Percentiles rank a stretch among this genome's conserved stretches.
phyloP scores from a whole-genome alignment of 495 filamentous ascomycete species.

The Aspergillus baeticus region DNA sequence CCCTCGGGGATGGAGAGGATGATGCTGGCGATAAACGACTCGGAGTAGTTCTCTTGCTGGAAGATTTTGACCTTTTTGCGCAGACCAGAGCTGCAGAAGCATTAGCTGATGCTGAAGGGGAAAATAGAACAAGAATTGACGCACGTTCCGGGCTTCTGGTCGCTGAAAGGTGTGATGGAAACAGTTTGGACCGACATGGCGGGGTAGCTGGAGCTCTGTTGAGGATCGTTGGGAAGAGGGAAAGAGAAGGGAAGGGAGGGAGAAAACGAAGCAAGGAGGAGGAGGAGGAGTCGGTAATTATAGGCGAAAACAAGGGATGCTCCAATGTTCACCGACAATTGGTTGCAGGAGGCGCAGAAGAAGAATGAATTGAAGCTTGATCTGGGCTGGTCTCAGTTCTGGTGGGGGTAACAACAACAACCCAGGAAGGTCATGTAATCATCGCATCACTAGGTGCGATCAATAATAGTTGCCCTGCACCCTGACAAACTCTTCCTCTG shows the following conservation, averaged over 20 bases:
- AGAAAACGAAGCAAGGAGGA: conserved; percentile 4
- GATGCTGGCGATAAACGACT: conserved; percentile 90
- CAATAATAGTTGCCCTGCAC: no score
- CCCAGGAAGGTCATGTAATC: neutral
- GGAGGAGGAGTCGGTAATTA: conserved; percentile 4
- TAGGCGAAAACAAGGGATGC: conserved; percentile 1
- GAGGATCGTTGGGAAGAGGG: conserved; percentile 2
- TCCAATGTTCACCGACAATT: conserved; percentile 16
- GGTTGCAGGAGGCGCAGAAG: conserved; percentile 2
- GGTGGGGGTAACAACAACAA: conserved; percentile 2
- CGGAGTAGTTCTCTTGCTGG: conserved; percentile 91
- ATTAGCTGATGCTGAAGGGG: neutral
- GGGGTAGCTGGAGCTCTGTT: conserved; percentile 12
- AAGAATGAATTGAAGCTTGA: conserved; percentile 1
- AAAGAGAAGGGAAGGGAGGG: neutral
- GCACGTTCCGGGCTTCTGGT: conserved; percentile 99
- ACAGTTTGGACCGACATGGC: conserved; percentile 74
- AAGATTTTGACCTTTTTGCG: conserved; percentile 99
- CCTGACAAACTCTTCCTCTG: no score
- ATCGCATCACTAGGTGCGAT: neutral
- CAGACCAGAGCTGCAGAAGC: conserved; percentile 74
- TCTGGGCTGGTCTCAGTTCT: neutral
- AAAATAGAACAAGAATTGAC: conserved; percentile 35
- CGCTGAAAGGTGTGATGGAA: conserved; percentile 74
- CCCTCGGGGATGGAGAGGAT: conserved; percentile 96